phyloP scores from a whole-genome alignment of 129 eudicot genomes.

The Artemisia tridentata region DNA sequence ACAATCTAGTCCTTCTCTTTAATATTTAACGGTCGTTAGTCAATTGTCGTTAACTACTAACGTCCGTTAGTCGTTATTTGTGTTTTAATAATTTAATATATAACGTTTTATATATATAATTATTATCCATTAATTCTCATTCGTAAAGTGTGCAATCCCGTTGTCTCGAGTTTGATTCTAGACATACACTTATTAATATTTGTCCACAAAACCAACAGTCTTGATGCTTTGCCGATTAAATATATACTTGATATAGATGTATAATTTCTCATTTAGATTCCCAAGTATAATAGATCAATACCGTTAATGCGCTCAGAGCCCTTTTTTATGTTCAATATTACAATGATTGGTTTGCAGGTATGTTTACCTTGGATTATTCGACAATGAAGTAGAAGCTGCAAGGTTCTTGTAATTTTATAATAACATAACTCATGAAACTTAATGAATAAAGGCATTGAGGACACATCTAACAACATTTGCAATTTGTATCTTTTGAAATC shows the following conservation, averaged over 20 bases:
- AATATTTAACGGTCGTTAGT: no score
- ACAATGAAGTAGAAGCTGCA: conserved; percentile 89
- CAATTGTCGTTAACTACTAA: no score
- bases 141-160: no score
- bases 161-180: no score
- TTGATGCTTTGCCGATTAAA: conserved; percentile 11
- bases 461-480: conserved; percentile 35
- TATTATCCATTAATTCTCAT: no score
- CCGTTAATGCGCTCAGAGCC: conserved; percentile 29
- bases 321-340: conserved; percentile 47
- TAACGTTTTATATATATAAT: no score
- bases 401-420: conserved; percentile 55
- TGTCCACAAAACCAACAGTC: no score
- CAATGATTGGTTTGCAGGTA: conserved; percentile 80
- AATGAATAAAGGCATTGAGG: conserved; percentile 13
- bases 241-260: conserved; percentile 4
- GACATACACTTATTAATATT: no score
- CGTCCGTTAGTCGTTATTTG: no score
- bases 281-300: conserved; percentile 5
- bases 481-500: conserved; percentile 33
- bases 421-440: conserved; percentile 30
- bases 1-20: no score
- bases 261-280: neutral
- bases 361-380: conserved; percentile 89
- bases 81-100: no score